Base-by-base conservation (phyloP, 257 asterid genomes). In the Ajuga chamaepitys region DNA sequence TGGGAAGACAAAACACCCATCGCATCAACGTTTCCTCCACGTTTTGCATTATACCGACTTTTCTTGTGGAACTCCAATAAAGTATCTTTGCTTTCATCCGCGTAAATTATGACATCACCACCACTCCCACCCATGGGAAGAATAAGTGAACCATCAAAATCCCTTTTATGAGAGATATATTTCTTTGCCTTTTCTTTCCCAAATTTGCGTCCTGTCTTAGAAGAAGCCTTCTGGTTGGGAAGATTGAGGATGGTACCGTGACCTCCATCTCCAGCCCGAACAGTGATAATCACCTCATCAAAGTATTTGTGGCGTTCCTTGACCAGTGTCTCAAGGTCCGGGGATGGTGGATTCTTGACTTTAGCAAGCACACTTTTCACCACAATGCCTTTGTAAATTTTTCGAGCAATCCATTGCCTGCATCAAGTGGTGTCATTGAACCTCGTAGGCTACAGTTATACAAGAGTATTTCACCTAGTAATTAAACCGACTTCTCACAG, bases 201-300 rank as follows among this genome's bases (percentile, higher is more conserved):
- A 40, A 64, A 66, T 76, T 77, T 86, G 63, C 87, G 80, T 44
- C 30, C 78, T 4, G 88, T 67, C 73, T 82, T 87, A 13, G 92
- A 66, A 53, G 89, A 74, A 26, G 77, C 54, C 55, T 48, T 81
- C 65, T 69, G 82, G 71, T 64, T 82, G 2, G 95, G 97, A 73
- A 88, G 74, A 56, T 64, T 76, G 57, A 92, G 89, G 72, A 85
- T 44, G 10, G 93, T 79, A 35, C 98, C 98, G 56, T 92, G 95
- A 46, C 98, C 98, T 28, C 98, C 98, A 70, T 92, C 98, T 59
- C 98, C 98, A 17, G 95, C 81, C 38, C 97, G 91, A 64, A 92
- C 93, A 12, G 91, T 80, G 67, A 92, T 83, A 45, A 81, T 73
- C 57, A 82, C 98, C 74, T 92, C 92, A 73, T 92, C 98, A 47